These are phyloP conservation scores for Solanum tarapatanum DNA, from an alignment of 257 asterid species.

Conservation along the genomic window DNA sequence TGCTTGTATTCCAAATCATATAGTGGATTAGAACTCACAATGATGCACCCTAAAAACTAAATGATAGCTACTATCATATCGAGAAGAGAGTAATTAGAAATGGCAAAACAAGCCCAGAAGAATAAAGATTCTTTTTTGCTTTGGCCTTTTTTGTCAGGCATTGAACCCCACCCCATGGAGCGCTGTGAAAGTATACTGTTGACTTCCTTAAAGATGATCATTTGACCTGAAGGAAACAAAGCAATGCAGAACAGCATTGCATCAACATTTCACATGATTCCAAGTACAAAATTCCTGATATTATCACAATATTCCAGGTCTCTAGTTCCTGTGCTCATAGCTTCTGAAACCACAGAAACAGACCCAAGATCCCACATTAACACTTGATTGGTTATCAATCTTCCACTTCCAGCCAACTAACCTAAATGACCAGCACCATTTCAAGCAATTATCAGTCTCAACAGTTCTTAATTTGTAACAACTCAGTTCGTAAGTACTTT, in stretches of 20 bases:
- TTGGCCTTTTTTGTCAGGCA: background rate
- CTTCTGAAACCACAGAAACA: background rate
- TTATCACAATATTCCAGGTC: background rate
- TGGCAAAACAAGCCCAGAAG: background rate
- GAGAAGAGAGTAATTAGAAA: background rate
- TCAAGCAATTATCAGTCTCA: background rate
- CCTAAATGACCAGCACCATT: background rate
- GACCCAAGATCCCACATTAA: background rate
- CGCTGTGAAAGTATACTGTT: background rate
- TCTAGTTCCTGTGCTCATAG: background rate
- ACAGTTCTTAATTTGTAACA: background rate
- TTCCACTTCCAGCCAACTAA: background rate
- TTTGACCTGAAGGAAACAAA: background rate
- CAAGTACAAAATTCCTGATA: background rate
- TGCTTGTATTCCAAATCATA: background rate
- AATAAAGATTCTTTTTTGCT: background rate
- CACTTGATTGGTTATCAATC: background rate
- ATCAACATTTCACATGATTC: background rate
- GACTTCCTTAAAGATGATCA: background rate
- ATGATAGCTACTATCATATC: background rate
- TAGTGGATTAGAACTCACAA: background rate
- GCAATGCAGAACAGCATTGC: background rate
- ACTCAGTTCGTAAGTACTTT: background rate
- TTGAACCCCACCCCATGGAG: background rate
- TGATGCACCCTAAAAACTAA: background rate